phyloP scores from a whole-genome alignment of 331 rosid species.

The Saraca asoca region DNA sequence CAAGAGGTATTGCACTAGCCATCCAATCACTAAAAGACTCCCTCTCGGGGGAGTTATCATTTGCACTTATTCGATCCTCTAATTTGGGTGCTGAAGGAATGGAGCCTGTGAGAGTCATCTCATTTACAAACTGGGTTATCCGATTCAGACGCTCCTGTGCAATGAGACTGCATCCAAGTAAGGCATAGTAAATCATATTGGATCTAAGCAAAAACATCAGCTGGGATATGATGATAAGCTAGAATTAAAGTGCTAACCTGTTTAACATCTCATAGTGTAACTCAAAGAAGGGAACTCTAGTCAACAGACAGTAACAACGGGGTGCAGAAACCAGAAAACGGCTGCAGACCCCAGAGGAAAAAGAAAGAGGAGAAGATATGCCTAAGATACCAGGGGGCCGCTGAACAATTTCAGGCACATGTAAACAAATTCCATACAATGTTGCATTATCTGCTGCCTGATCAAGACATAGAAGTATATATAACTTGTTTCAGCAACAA shows the following conservation, averaged over 20 bases:
- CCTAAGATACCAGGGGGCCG: conserved; percentile 86
- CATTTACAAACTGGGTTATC: conserved; percentile 72
- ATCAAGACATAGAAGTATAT: conserved; percentile 36
- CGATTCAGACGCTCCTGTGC: conserved; percentile 94
- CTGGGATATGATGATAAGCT: conserved; percentile 26
- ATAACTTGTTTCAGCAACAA: conserved; percentile 40
- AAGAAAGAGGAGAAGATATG: conserved; percentile 58
- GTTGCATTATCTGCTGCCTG: conserved; percentile 83
- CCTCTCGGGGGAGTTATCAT: conserved; percentile 47
- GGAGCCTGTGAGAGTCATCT: conserved; percentile 53
- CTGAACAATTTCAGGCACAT: conserved; percentile 94
- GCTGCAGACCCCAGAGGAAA: conserved; percentile 59
- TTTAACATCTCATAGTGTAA: conserved; percentile 90
- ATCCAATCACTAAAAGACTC: conserved; percentile 65
- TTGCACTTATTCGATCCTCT: conserved; percentile 51
- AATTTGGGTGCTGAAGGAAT: conserved; percentile 48
- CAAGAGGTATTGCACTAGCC: conserved; percentile 79
- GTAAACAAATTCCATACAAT: conserved; percentile 94
- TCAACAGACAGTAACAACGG: conserved; percentile 90
- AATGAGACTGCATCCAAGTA: conserved; percentile 78
- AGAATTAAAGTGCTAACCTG: conserved; percentile 55
- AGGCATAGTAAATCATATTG: conserved; percentile 38
- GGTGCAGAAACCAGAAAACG: conserved; percentile 97
- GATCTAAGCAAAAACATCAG: conserved; percentile 16
- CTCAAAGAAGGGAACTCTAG: conserved; percentile 88